Evolutionary conservation across 129 eudicot species (phyloP).

Genomic region (Pseudognaphalium luteoalbum): DNA sequence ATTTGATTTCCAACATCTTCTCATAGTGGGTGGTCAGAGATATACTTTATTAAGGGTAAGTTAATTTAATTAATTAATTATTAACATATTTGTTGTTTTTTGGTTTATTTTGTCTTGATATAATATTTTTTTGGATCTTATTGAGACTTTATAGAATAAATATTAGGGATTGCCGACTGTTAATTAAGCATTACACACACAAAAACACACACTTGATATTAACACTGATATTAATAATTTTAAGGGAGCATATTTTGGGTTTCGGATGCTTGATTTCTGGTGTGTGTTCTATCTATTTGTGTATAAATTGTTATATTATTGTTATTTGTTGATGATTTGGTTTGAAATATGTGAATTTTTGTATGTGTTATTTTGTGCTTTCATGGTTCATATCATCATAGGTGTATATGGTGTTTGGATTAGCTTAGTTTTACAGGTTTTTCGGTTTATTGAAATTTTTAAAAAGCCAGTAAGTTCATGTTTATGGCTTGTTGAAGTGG

Average conservation of each 20-base stretch:
- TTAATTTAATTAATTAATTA: neutral
- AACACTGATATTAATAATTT: neutral
- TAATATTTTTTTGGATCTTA: conserved; percentile 10
- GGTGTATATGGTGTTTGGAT: neutral
- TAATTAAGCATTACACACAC: neutral
- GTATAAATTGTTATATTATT: neutral
- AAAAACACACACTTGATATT: neutral
- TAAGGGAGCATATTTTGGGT: neutral
- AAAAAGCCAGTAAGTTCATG: neutral
- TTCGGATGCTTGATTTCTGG: conserved; percentile 31
- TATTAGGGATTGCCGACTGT: neutral
- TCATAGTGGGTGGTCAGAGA: conserved; percentile 30
- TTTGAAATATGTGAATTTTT: neutral
- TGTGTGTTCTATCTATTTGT: conserved; percentile 3
- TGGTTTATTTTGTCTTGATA: neutral
- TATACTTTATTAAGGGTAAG: conserved; percentile 31
- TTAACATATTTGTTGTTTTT: conserved; percentile 12
- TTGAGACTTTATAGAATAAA: conserved; percentile 7
- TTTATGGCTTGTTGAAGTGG: neutral
- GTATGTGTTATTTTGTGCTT: neutral
- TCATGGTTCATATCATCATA: neutral
- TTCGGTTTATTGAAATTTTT: no score
- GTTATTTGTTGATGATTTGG: neutral
- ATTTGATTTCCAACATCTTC: conserved; percentile 24
- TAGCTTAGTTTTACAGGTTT: neutral